A percentile compares a stretch with the other conserved stretches of the same genome.
Evolutionary conservation across 257 asterid species (phyloP).

Genomic region (Solanum pimpinellifolium): DNA sequence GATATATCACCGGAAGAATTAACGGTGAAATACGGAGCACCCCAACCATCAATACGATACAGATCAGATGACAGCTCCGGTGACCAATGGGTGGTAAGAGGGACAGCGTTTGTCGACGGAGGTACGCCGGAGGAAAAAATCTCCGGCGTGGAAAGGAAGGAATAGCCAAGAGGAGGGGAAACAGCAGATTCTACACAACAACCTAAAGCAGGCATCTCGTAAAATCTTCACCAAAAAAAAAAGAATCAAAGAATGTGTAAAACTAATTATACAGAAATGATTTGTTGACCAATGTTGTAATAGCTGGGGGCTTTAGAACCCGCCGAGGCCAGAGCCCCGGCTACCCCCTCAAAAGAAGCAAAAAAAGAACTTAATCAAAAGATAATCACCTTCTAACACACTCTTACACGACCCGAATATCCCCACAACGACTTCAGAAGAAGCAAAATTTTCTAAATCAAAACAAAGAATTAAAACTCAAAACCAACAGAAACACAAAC

Average conservation of each 20-base stretch:
- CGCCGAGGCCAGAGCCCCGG: constrained; percentile 99
- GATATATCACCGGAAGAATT: constrained; percentile 68
- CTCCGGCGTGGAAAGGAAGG: constrained; percentile 42
- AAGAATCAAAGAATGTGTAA: constrained; percentile 41
- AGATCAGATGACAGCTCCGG: constrained; percentile 54
- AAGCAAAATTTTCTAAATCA: constrained; percentile 5
- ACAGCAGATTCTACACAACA: constrained; percentile 67
- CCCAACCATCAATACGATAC: constrained; percentile 84
- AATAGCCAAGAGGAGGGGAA: constrained; percentile 48
- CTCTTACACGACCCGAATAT: constrained; percentile 35
- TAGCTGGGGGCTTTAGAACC: constrained; percentile 95
- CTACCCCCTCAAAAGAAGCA: constrained; percentile 99
- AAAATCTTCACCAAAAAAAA: not conserved
- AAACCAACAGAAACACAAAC: constrained; percentile 5
- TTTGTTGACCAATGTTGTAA: constrained; percentile 24
- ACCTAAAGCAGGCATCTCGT: constrained; percentile 76
- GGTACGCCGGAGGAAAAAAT: constrained; percentile 17
- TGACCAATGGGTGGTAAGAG: constrained; percentile 39
- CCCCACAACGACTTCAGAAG: constrained; percentile 98
- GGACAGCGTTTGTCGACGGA: constrained; percentile 15
- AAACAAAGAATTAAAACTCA: not conserved
- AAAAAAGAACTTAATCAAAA: constrained; percentile 53
- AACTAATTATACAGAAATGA: not conserved
- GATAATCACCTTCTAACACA: constrained; percentile 33
- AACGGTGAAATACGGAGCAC: constrained; percentile 82